Percentiles rank a stretch among this genome's conserved stretches.
These are phyloP conservation scores for Gelatoporia subvermispora DNA, from an alignment of 768 basidiomycete species.

Conservation along the genomic window DNA sequence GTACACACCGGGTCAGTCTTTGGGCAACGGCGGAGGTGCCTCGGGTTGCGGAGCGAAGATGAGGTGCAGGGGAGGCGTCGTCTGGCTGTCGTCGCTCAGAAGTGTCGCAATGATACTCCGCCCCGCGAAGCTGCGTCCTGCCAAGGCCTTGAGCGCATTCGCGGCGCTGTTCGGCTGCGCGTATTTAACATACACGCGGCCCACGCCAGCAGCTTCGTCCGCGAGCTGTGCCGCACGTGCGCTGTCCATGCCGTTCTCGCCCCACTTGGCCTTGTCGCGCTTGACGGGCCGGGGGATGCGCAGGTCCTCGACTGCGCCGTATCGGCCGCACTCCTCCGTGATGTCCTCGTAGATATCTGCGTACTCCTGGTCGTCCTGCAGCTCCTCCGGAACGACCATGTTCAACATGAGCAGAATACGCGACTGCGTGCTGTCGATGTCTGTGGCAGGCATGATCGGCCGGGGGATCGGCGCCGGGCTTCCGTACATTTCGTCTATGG, in stretches of 20 bases:
- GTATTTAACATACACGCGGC: conserved; percentile 94
- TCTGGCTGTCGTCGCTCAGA: conserved; percentile 78
- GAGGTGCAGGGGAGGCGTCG: conserved; percentile 73
- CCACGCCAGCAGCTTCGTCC: conserved; percentile 91
- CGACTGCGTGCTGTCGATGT: conserved; percentile 45
- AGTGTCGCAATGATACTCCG: conserved; percentile 84
- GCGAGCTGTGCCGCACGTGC: conserved; percentile 63
- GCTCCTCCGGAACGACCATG: conserved; percentile 95
- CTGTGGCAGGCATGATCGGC: conserved; percentile 84
- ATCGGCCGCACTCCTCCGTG: conserved; percentile 81
- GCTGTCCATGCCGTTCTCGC: conserved; percentile 54
- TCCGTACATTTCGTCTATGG: conserved; percentile 63
- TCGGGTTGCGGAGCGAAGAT: conserved; percentile 85
- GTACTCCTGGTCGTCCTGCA: conserved; percentile 87
- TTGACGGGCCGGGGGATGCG: conserved; percentile 86
- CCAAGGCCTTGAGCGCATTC: conserved; percentile 77
- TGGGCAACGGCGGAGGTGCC: conserved; percentile 72
- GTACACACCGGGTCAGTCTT: conserved; percentile 12
- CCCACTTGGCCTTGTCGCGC: conserved; percentile 82
- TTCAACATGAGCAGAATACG: conserved; percentile 96
- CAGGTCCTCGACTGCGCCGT: conserved; percentile 78
- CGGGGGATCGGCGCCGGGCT: conserved; percentile 80
- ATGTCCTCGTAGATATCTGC: conserved; percentile 93
- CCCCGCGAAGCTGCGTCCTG: conserved; percentile 84
- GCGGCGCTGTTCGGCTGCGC: conserved; percentile 53